Base-by-base conservation (phyloP, 768 basidiomycete species). In the Psilocybe subaeruginosa region DNA sequence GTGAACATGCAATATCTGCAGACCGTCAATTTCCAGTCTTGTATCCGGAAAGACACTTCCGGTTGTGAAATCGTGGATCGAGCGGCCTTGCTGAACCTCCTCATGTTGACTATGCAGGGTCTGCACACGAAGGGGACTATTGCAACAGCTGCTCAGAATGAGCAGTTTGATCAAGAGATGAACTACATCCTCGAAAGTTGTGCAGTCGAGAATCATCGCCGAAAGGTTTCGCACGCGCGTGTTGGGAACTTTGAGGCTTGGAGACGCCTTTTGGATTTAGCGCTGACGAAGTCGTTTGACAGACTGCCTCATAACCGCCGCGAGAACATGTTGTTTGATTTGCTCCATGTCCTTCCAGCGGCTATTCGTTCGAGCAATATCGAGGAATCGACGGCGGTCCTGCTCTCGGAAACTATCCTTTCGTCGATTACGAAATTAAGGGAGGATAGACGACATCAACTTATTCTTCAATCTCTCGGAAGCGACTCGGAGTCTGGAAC, bases 291-390 rank as follows among this genome's bases (percentile, higher is more conserved):
- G 69, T 93, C 93, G 59, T 97, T 97, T 75, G 82, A 87, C 60
- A 87, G 90, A 35, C 80, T 97, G 11, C 90, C 92, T 0, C 85
- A 89, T 63, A 91, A 94, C 60, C 87, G 85, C 27, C 85, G 93
- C 27, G 95, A 98, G 74, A 89, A 87, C 62, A 90, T 97, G 80
- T 80, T 97, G 4, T 93, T 97, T 66, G 97, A 97, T 70, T 78
- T 99, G 17, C 82, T 99, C 17, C 89, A 92, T 66, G 88, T 92
- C 19, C 81, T 97, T 19, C 91, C 95, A 1, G 74, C 80, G 2
- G 85, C 85, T 19, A 82, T 96, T 47, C 83, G 82, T 31, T 88
- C 87, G 0, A 74, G 80, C 9, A 88, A 87, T 58, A 77, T 90
- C 19, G 83, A 89, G 39, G 88, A 91, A 59, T 78, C 86, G 2